Base-by-base conservation (phyloP, 495 filamentous ascomycete species). In the Hypoxylon cercidicola region DNA sequence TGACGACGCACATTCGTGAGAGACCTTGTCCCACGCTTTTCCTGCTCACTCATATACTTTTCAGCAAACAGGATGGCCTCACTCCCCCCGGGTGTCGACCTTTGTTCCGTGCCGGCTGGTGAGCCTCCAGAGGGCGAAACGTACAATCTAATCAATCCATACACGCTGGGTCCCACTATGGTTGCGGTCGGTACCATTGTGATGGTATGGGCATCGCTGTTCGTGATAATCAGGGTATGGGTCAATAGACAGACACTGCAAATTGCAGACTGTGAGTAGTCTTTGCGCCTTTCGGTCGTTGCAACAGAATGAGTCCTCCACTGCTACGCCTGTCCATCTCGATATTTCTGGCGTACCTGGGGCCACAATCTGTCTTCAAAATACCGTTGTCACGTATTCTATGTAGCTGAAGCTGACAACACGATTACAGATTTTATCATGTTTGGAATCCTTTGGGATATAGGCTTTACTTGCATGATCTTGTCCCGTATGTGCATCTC, bases 361-460 rank as follows among this genome's bases (percentile, higher is more conserved):
- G 30, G 30, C 30, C 30, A 32, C 30, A 10, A 32, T 32, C 30
- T 32, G 10, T 10, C 30, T 32, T 32, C 30, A 32, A 4, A 4
- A 4, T 32, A 10, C 30, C 30, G 30, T 32, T 4, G 10, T 32
- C 30, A 32, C 30, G 10, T 32, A 50, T 28, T 50, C 46, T 50
- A 50, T 13, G 19, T 23, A 20, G 46, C 13, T 50, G 46, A 18
- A 18, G 46, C 30, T 28, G 19, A n/a, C n/a, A n/a, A n/a, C n/a
- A n/a, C n/a, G n/a, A n/a, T 50, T 18, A 13, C 20, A 58, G 55
- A 54, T 32, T 56, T 64, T 32, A 61, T 55, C 30, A 35, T 35
- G 21, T 35, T 74, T n/a, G 64, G 60, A 32, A 53, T 67, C 23
- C 12, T 50, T 43, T 70, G 51, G 32, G 61, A 57, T 68, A 43